Evolutionary conservation across 768 basidiomycete species (phyloP), one percentile per base, ranked within the genome.

Genomic region (Lentinula lateritia): DNA sequence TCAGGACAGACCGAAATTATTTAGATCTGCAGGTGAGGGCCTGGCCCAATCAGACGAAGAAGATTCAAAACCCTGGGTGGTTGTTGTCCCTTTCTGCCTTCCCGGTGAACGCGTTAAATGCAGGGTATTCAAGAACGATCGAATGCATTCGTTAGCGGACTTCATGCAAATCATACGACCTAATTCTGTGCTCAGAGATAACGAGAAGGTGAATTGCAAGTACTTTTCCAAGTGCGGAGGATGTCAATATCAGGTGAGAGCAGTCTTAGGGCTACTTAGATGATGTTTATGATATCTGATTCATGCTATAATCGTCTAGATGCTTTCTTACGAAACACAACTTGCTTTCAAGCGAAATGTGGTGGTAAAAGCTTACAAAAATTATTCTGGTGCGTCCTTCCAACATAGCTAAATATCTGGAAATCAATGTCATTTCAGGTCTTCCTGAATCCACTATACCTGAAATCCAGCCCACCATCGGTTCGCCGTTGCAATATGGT

Each of bases 181-280:
- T n/a, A 94, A 90, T 70, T 63, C 70, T 0, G 81, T 80, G 42
- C 73, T 90, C 60, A 77, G 95, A 57, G 91, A 94, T 65, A 77
- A 84, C 65, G 78, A 72, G 34, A 76, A 83, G 23, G 82, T 91
- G 0, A 77, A 80, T 63, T 98, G 96, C 75, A 83, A 85, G 63
- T 95, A 98, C 71, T 98, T 97, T 76, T 90, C 90, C 0, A 77
- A 75, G 42, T 98, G 95, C 72, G 92, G 85, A 0, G 96, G 96
- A 1, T 99, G 96, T 71, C 96, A 98, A 72, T 93, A 94, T 71
- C 95, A 97, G 78, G 92, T 89, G 75, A 66, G 58, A 16, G 8
- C 2, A 50, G n/a, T 16, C 12, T 20, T 13, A 28, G 28, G 28
- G 28, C 28, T 28, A 28, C 2, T 28, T 43, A 8, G 20, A 12